Conservation (phyloP, 1,139 yeast species). For the Geotrichum europaeum region DNA sequence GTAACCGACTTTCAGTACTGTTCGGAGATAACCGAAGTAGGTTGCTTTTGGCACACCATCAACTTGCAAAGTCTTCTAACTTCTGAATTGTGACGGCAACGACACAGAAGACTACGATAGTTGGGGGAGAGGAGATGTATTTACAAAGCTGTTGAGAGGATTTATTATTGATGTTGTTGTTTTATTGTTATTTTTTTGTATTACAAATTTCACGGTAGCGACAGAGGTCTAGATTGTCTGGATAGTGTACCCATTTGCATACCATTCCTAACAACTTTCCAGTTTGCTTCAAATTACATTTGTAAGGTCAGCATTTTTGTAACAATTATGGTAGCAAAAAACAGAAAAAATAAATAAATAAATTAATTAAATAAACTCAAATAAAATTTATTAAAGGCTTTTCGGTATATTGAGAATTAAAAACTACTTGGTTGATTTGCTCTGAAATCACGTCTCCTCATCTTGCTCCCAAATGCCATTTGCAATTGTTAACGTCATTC, state of each 20-base stretch:
- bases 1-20: too few species aligned
- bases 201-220: background rate
- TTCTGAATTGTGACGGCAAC: too few species aligned
- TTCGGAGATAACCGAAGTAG: too few species aligned
- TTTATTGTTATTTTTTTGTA: background rate
- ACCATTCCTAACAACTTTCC: background rate
- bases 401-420: background rate
- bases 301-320: background rate
- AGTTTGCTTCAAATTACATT: background rate
- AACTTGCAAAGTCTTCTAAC: too few species aligned
- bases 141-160: background rate
- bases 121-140: too few species aligned
- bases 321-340: too few species aligned
- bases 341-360: too few species aligned
- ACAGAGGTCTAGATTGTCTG: background rate
- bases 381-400: background rate
- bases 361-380: background rate
- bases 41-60: too few species aligned
- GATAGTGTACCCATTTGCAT: background rate
- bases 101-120: too few species aligned
- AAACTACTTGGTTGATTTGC: background rate
- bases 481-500: background rate
- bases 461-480: background rate
- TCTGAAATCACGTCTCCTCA: background rate
- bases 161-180: too few species aligned